Conservation (phyloP, 83 land plant genomes). For the Diphasiastrum complanatum region DNA sequence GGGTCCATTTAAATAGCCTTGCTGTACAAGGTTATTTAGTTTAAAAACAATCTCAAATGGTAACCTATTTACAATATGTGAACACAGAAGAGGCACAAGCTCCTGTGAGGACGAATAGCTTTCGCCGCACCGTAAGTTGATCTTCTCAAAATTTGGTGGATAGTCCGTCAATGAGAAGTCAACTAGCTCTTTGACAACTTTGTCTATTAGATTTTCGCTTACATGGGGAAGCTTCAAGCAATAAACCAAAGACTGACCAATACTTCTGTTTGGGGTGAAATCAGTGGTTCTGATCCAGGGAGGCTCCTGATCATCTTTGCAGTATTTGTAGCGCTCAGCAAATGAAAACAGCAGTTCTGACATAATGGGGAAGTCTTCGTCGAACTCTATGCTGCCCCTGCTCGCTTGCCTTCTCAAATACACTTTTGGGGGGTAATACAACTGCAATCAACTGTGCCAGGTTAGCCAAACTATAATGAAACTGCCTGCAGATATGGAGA, state of each 20-base stretch:
- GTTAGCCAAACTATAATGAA: no score
- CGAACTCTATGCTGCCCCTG: no score
- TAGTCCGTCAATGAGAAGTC: conserved; percentile 36
- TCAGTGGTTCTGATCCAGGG: conserved; percentile 79
- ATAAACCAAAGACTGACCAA: conserved; percentile 60
- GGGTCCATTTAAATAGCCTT: conserved; percentile 50
- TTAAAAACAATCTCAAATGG: conserved; percentile 48
- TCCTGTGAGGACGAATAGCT: conserved; percentile 32
- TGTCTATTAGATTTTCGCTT: conserved; percentile 9
- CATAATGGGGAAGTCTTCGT: neutral
- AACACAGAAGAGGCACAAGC: conserved; percentile 50
- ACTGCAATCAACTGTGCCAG: no score
- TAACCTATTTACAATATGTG: conserved; percentile 19
- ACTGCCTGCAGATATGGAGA: no score
- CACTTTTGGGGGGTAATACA: no score
- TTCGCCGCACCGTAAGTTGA: conserved; percentile 27
- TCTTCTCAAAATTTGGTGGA: conserved; percentile 19
- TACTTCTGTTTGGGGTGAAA: conserved; percentile 43
- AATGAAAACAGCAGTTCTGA: no score
- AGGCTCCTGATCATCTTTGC: conserved; percentile 39
- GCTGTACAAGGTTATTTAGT: conserved; percentile 48
- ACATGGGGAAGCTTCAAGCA: conserved; percentile 33
- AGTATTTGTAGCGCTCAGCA: conserved; percentile 4
- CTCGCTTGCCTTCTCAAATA: no score
- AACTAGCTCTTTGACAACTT: conserved; percentile 14